phyloP scores from a whole-genome alignment of 192 early-diverging fungal genomes.

The Nowakowskiella sp. region DNA sequence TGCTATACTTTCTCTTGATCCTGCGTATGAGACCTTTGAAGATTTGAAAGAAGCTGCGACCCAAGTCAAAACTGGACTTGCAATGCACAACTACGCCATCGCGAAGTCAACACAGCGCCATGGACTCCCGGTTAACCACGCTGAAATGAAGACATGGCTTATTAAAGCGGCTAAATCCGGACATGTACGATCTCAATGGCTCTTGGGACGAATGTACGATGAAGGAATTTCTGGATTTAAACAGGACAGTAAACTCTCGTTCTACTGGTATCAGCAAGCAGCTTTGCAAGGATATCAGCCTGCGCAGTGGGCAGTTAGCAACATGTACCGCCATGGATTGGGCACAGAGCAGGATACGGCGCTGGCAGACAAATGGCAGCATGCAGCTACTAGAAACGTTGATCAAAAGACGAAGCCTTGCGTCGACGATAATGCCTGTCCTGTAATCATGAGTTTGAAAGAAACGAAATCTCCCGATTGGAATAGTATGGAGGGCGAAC shows the following conservation, averaged over 20 bases:
- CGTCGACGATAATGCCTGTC: conserved; percentile 10
- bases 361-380: conserved; percentile 24
- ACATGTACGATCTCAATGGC: conserved; percentile 20
- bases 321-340: conserved; percentile 18
- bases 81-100: conserved; percentile 20
- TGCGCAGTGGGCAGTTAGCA: conserved; percentile 19
- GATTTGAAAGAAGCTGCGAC: conserved; percentile 15
- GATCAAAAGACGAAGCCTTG: conserved; percentile 10
- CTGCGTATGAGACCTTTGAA: conserved; percentile 20
- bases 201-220: conserved; percentile 21
- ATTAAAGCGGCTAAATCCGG: conserved; percentile 18
- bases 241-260: conserved; percentile 11
- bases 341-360: conserved; percentile 10
- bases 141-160: conserved; percentile 20
- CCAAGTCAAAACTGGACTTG: conserved; percentile 13
- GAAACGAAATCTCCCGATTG: conserved; percentile 14
- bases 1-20: conserved; percentile 19
- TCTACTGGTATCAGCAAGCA: conserved; percentile 30
- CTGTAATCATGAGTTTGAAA: conserved; percentile 18
- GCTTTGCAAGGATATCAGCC: conserved; percentile 27
- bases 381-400: conserved; percentile 16
- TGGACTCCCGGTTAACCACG: conserved; percentile 9
- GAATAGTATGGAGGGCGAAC: conserved; percentile 16
- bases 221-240: conserved; percentile 1
- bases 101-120: conserved; percentile 22